Conservation (phyloP, 768 basidiomycete species). For the Dictyophora rubrovolvata region DNA sequence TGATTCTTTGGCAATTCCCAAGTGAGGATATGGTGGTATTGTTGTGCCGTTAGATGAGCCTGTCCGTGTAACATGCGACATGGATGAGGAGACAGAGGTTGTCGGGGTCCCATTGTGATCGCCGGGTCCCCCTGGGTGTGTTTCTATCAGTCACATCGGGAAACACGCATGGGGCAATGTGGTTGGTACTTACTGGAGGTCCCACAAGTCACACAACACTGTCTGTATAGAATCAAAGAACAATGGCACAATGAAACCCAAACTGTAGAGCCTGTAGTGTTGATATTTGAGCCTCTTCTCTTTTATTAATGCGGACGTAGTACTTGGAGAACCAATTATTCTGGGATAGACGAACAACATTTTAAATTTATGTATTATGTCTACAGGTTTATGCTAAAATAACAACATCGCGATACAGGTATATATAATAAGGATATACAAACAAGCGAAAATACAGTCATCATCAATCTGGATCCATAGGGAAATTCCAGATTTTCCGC, state of each 20-base stretch:
- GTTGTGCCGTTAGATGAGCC: constrained; percentile 2
- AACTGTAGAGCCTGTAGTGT: no score
- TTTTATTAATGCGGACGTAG: no score
- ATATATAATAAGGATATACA: neutral
- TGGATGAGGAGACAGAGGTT: constrained; percentile 1
- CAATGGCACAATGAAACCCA: no score
- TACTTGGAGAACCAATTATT: no score
- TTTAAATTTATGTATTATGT: neutral
- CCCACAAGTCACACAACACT: no score
- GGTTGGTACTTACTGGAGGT: no score
- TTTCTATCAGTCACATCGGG: no score
- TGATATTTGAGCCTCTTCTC: no score
- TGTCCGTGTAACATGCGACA: constrained; percentile 6
- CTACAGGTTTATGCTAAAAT: neutral
- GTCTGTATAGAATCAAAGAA: no score
- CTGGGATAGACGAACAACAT: no score
- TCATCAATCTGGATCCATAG: constrained; percentile 32
- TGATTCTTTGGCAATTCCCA: constrained; percentile 9
- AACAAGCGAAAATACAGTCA: neutral
- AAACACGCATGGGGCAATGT: no score
- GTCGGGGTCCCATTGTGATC: constrained; percentile 7
- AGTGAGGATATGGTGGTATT: constrained; percentile 1
- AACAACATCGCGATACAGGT: neutral
- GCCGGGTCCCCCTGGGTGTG: neutral
- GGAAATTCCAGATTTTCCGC: constrained; percentile 45